These are phyloP conservation scores for Tagetes patula DNA, from an alignment of 129 eudicot species.

Conservation along the genomic window DNA sequence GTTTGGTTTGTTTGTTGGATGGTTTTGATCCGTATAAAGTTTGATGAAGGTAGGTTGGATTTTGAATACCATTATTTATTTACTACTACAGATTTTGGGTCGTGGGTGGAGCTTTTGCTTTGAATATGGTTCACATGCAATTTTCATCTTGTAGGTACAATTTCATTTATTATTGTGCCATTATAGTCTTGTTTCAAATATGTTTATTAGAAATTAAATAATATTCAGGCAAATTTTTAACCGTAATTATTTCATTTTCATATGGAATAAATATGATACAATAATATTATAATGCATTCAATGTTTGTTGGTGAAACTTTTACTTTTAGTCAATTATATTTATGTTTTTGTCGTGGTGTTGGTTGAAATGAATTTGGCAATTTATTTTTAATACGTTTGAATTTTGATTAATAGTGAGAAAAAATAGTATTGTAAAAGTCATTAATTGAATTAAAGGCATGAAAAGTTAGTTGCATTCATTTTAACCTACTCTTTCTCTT, in stretches of 20 bases:
- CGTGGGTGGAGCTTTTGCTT: constrained; percentile 32
- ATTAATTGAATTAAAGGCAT: constrained; percentile 7
- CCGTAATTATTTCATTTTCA: neutral
- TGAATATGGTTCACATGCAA: constrained; percentile 42
- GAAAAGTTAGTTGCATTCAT: constrained; percentile 12
- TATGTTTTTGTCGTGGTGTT: neutral
- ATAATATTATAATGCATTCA: neutral
- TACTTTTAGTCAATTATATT: neutral
- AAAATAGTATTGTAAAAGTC: neutral
- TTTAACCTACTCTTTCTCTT: neutral
- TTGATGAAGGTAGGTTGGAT: constrained; percentile 41
- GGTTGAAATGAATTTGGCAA: neutral
- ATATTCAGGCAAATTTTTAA: constrained; percentile 22
- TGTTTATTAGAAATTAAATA: constrained; percentile 26
- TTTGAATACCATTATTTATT: constrained; percentile 21
- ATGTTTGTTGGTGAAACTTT: constrained; percentile 11
- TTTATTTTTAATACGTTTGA: neutral
- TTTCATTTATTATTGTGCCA: constrained; percentile 38
- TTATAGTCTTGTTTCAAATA: constrained; percentile 31
- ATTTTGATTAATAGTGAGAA: neutral
- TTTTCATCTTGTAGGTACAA: constrained; percentile 43
- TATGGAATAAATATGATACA: neutral
- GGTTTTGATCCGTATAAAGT: constrained; percentile 37
- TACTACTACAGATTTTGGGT: constrained; percentile 19
- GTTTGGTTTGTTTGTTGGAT: constrained; percentile 37